Evolutionary conservation across 1,284 basidiomycete genomes (phyloP).

Genomic region (Ustilago curta): DNA sequence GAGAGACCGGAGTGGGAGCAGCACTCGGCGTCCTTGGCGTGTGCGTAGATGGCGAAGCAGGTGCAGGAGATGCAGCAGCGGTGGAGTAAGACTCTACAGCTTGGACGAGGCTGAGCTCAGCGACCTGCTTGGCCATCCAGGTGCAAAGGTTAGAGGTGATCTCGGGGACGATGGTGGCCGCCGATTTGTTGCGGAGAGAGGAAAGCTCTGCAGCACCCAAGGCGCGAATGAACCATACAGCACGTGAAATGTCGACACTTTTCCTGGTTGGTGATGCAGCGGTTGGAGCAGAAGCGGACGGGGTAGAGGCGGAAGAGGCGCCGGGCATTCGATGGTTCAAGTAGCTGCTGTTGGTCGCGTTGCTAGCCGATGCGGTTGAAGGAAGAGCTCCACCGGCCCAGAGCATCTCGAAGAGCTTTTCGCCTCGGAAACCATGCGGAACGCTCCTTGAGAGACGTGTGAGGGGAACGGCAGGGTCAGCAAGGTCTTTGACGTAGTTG

Average conservation of each 20-base stretch:
- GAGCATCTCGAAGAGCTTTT: conserved; percentile 88
- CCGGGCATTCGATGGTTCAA: conserved; percentile 12
- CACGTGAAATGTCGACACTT: conserved; percentile 82
- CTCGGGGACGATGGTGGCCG: conserved; percentile 81
- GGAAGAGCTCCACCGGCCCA: conserved; percentile 72
- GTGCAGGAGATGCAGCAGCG: conserved; percentile 42
- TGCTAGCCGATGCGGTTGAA: conserved; percentile 10
- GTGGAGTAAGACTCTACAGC: conserved; percentile 35
- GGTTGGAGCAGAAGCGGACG: conserved; percentile 6
- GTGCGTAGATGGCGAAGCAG: conserved; percentile 27
- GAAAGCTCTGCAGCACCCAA: conserved; percentile 91
- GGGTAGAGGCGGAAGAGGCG: conserved; percentile 10
- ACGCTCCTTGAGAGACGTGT: conserved; percentile 87
- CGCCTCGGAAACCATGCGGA: conserved; percentile 91
- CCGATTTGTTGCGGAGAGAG: conserved; percentile 47
- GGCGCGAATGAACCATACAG: conserved; percentile 93
- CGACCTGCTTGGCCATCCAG: conserved; percentile 90
- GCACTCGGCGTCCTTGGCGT: conserved; percentile 30
- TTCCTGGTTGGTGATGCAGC: conserved; percentile 74
- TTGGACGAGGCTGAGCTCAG: conserved; percentile 74
- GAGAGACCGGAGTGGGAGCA: conserved; percentile 19
- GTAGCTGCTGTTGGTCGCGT: conserved; percentile 11
- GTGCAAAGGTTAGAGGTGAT: conserved; percentile 87
- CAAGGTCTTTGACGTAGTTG: conserved; percentile 90
- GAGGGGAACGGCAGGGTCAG: conserved; percentile 87